Percentiles rank a stretch among this genome's conserved stretches.
These are phyloP conservation scores for Cicer cuneatum DNA, from an alignment of 306 rosid species.

Conservation along the genomic window DNA sequence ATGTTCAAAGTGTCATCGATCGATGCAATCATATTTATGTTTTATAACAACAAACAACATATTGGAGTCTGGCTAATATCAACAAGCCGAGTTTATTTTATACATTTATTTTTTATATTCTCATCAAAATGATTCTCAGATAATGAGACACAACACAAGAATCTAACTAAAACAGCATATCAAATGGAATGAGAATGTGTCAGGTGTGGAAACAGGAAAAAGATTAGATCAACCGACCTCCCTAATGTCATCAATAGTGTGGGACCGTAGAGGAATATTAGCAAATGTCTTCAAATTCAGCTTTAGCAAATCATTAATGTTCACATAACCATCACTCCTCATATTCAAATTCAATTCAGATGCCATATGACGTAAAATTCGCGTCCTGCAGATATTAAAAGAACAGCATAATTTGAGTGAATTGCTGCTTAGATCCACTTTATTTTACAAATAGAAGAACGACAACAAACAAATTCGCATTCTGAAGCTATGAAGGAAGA, in stretches of 20 bases:
- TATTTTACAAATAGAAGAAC: neutral
- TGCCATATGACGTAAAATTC: slow-evolving; percentile 90
- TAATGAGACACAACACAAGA: slow-evolving; percentile 1
- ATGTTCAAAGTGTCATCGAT: neutral
- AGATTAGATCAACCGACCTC: slow-evolving; percentile 64
- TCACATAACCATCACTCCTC: slow-evolving; percentile 82
- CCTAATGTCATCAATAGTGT: slow-evolving; percentile 79
- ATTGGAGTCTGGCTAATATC: slow-evolving; percentile 1
- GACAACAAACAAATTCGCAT: neutral
- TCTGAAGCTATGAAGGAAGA: neutral
- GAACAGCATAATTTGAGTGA: slow-evolving; percentile 8
- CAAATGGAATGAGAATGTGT: slow-evolving; percentile 11
- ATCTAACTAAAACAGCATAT: slow-evolving; percentile 13
- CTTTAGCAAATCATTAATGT: slow-evolving; percentile 74
- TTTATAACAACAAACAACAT: slow-evolving; percentile 6
- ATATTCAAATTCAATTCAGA: slow-evolving; percentile 76
- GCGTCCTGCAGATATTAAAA: slow-evolving; percentile 60
- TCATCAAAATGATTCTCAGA: slow-evolving; percentile 9
- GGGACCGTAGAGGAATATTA: slow-evolving; percentile 71
- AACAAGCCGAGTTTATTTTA: slow-evolving; percentile 4
- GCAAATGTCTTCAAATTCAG: slow-evolving; percentile 81
- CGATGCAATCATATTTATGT: slow-evolving; percentile 9
- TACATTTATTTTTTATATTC: neutral
- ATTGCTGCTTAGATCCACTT: slow-evolving; percentile 6
- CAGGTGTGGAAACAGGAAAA: slow-evolving; percentile 5